Base-by-base conservation (phyloP, 306 rosid genomes). In the Cyamopsis tetragonoloba region DNA sequence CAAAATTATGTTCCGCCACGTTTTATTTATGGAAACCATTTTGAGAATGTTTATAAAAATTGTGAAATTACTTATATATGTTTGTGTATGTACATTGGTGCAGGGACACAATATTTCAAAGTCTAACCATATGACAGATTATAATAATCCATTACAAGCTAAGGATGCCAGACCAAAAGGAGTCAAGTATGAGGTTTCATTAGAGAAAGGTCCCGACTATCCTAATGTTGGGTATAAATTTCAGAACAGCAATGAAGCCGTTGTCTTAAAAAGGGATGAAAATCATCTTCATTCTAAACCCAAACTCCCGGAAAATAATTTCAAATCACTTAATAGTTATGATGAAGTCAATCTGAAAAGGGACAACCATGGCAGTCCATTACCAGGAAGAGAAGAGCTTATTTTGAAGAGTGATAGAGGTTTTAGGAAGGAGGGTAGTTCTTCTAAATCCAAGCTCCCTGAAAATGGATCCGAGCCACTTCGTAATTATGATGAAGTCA, bases 41-140 rank as follows among this genome's bases (percentile, higher is more conserved):
- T 68, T 35, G 34, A 50, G 41, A 68, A 31, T 38, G 27, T 41
- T 32, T 66, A 26, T 28, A n/a, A 42, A n/a, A 47, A 47, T 28
- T 67, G 48, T 63, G n/a, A n/a, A 32, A 23, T 55, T 27, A 26
- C 64, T 37, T 62, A 50, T 51, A 32, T 69, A 77, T 37, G 54
- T 48, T 76, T 58, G 12, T n/a, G n/a, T n/a, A n/a, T n/a, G n/a
- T n/a, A n/a, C n/a, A n/a, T n/a, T n/a, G n/a, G n/a, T 87, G 86
- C 95, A 93, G 98, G 89, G 73, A 62, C 54, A 20, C 50, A 84
- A 72, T 70, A 69, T 61, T 66, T 59, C 28, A 17, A 76, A 85
- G 54, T 30, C 64, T 79, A 49, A 66, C 60, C 71, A 31, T 65
- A 41, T 32, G 19, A 19, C 55, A 55, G 84, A 65, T 34, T 38